Conservation (phyloP, 306 rosid genomes). For the Sicyos edulis region DNA sequence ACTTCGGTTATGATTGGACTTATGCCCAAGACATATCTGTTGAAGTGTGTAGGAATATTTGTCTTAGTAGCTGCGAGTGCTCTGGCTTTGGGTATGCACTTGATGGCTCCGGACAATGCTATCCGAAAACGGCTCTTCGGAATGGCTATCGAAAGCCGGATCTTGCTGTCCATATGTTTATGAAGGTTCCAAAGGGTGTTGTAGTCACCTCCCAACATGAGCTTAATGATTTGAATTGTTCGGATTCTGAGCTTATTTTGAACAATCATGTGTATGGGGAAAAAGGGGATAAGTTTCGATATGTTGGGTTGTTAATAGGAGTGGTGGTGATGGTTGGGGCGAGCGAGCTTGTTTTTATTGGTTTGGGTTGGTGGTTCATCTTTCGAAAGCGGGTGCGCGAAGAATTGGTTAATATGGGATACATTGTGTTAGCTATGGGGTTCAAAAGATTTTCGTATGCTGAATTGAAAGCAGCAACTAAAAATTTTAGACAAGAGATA, state of each 20-base stretch:
- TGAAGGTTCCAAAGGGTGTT: background rate
- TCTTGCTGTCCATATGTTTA: constrained; percentile 14
- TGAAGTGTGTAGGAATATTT: constrained; percentile 20
- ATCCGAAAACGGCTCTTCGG: constrained; percentile 23
- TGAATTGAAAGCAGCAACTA: constrained; percentile 30
- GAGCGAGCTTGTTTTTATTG: constrained; percentile 25
- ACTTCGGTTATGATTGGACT: constrained; percentile 29
- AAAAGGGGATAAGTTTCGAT: constrained; percentile 11
- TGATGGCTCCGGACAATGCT: constrained; percentile 30
- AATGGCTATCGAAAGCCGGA: constrained; percentile 23
- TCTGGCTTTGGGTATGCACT: constrained; percentile 31
- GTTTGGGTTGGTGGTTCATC: constrained; percentile 30
- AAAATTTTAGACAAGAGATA: constrained; percentile 31
- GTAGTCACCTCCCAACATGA: background rate
- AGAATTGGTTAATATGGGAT: constrained; percentile 31
- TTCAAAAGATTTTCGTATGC: constrained; percentile 26
- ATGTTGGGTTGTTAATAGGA: constrained; percentile 23
- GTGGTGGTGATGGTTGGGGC: constrained; percentile 25
- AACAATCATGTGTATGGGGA: constrained; percentile 10
- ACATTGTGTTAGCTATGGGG: constrained; percentile 28
- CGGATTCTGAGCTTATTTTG: constrained; percentile 8
- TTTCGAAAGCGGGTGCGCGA: constrained; percentile 24
- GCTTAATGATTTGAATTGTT: constrained; percentile 20
- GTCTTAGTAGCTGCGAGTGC: constrained; percentile 25
- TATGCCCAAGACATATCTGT: background rate